phyloP scores from a whole-genome alignment of 352 stramenopile genomes.

The Phytophthora europaea region DNA sequence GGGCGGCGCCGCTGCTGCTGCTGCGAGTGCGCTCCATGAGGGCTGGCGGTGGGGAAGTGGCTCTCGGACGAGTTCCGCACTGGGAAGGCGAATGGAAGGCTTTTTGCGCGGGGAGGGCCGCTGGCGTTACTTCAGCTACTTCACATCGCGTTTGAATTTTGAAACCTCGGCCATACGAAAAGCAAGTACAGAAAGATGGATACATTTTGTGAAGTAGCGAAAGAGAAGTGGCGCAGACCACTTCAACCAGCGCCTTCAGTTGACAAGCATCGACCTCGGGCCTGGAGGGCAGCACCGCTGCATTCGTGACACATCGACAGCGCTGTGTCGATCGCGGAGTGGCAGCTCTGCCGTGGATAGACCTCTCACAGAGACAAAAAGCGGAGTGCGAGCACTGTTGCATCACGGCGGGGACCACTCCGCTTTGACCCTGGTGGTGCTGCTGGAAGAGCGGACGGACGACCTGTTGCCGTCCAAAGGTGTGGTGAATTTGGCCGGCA shows the following conservation, averaged over 20 bases:
- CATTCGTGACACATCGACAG: background rate
- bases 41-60: background rate
- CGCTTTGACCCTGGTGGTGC: no score
- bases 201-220: constrained; percentile 5
- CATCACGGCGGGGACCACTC: no score
- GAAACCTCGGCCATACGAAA: constrained; percentile 30
- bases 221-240: background rate
- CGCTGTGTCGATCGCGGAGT: no score
- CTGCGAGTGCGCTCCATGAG: constrained; percentile 32
- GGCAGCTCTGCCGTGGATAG: no score
- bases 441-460: no score
- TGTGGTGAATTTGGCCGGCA: no score
- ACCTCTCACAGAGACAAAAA: no score
- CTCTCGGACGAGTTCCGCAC: background rate
- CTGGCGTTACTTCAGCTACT: constrained; percentile 17
- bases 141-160: constrained; percentile 29
- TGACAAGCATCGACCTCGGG: background rate
- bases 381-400: no score
- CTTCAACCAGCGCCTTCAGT: constrained; percentile 2
- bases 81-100: constrained; percentile 11
- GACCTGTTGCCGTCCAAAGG: no score
- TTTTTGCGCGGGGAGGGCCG: constrained; percentile 31
- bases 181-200: constrained; percentile 9
- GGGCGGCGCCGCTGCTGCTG: constrained; percentile 33
- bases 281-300: background rate